phyloP scores from a whole-genome alignment of 2,329 filamentous ascomycete species.

The Trichophyton benhamiae region DNA sequence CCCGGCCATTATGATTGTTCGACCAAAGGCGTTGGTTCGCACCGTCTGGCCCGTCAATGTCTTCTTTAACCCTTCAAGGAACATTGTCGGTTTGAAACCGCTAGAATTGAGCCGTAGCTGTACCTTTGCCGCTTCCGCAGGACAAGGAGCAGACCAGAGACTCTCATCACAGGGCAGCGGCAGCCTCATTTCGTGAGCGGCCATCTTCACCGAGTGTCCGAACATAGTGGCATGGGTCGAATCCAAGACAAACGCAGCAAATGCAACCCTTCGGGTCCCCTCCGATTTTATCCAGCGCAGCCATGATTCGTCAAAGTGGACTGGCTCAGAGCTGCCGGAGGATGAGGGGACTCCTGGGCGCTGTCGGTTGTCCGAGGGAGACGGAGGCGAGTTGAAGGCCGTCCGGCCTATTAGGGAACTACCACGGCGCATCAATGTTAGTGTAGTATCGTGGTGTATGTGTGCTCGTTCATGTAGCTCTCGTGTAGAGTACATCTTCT shows the following conservation, averaged over 20 bases:
- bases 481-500: slow-evolving; percentile 94
- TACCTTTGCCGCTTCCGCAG: slow-evolving; percentile 70
- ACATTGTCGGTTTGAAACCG: slow-evolving; percentile 72
- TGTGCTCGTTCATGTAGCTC: slow-evolving; percentile 87
- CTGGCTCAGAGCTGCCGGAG: slow-evolving; percentile 40
- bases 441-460: slow-evolving; percentile 89
- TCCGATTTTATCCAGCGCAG: slow-evolving; percentile 92
- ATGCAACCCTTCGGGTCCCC: slow-evolving; percentile 76
- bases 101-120: slow-evolving; percentile 70
- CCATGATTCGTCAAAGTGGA: slow-evolving; percentile 83
- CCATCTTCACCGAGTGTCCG: slow-evolving; percentile 92
- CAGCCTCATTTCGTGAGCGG: slow-evolving; percentile 85
- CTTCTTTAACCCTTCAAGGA: slow-evolving; percentile 80
- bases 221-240: slow-evolving; percentile 97
- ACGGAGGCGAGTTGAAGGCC: slow-evolving; percentile 71
- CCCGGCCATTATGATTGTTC: slow-evolving; percentile 87
- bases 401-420: slow-evolving; percentile 81
- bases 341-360: slow-evolving; percentile 33
- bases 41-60: slow-evolving; percentile 78
- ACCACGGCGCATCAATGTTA: slow-evolving; percentile 88
- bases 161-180: slow-evolving; percentile 86
- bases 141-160: slow-evolving; percentile 81
- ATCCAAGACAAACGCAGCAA: slow-evolving; percentile 88
- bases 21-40: slow-evolving; percentile 82
- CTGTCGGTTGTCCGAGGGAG: slow-evolving; percentile 50